Base-by-base conservation (phyloP, 495 filamentous ascomycete genomes). In the Penicillium macrosclerotiorum region DNA sequence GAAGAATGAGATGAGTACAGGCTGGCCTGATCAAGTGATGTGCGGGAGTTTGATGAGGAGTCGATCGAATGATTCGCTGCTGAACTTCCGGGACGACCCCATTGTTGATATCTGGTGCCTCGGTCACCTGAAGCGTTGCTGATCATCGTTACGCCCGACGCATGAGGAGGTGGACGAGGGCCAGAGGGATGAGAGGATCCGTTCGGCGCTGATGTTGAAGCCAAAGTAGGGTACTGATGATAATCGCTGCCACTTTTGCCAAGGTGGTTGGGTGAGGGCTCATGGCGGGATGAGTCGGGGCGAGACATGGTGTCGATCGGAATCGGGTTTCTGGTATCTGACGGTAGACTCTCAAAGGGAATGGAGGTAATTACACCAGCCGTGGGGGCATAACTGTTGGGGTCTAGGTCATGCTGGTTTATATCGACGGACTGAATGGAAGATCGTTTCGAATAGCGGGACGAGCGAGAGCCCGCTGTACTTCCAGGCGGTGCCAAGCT, bases 311-410 rank as follows among this genome's bases (percentile, higher is more conserved):
- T 87, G 25, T 95, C 86, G 49, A 91, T 74, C 11, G 85, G 68
- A 43, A 90, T 80, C 2, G 91, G 89, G 31, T 81, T 83, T 40
- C 75, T 78, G 25, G 70, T 72, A 62, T 89, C 88, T 20, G 80
- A 61, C 22, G 77, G 65, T n/a, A 85, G 71, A 46, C 72, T 83
- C 41, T 96, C 88, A 67, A 92, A 96, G 9, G 93, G 89, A 46
- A 98, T 92, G 1, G 86, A 84, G 6, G 90, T 89, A 47, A 96
- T 89, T 11, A 91, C 79, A 36, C 90, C 93, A n/a, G 92, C 82
- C 24, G 79, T 87, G 67, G 83, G 82, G 46, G 86, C 83, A 17
- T 94, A 58, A 29, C 77, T 81, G 16, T 53, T 37, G 49, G 74
- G 49, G 49, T 85, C 76, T 18, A 65, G 42, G 47, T 73, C 65